Base-by-base conservation (phyloP, 495 filamentous ascomycete genomes). In the Sphaerosporella brunnea region DNA sequence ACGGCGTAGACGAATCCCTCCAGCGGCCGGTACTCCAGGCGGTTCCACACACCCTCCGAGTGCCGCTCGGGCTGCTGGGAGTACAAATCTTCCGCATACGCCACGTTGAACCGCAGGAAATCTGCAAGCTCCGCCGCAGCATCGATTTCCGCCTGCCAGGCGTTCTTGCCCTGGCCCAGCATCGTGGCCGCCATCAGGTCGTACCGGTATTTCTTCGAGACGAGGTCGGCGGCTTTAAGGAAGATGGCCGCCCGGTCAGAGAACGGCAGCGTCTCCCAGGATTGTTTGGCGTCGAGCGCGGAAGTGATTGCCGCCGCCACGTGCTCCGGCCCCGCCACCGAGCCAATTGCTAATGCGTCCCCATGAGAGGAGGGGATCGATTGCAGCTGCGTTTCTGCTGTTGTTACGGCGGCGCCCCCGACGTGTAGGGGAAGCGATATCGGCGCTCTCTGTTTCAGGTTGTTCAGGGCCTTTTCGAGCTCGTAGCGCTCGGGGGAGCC, bases 101-200 rank as follows among this genome's bases (percentile, higher is more conserved):
- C 76, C 30, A 90, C 84, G 53, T 83, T 86, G 67, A 92, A 92
- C 50, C 82, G 72, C 55, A 96, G 70, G 67, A 96, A 96, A 63
- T 96, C 87, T 53, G 73, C 77, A 35, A 93, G 66, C 69, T 96
- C 87, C 1, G 88, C 88, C 2, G 88, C 87, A 20, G 88, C 76
- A 64, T 95, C 86, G 53, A 95, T 93, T 73, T 95, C 86, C 16
- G 86, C 86, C 63, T 95, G 86, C 84, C 84, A 93, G 20, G 81
- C 82, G 63, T 93, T 93, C 72, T 95, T 95, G 52, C 86, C 86
- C 64, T 95, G 86, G 24, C 86, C 86, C 19, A 93, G 70, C 73
- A 95, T 93, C 5, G 86, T 95, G 30, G 84, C 73, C 4, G 87
- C 86, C 80, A 93, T 87, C 47, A 95, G 68, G 49, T 90, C 82